phyloP scores from a whole-genome alignment of 345 rosid genomes.

The Camelina hispida region DNA sequence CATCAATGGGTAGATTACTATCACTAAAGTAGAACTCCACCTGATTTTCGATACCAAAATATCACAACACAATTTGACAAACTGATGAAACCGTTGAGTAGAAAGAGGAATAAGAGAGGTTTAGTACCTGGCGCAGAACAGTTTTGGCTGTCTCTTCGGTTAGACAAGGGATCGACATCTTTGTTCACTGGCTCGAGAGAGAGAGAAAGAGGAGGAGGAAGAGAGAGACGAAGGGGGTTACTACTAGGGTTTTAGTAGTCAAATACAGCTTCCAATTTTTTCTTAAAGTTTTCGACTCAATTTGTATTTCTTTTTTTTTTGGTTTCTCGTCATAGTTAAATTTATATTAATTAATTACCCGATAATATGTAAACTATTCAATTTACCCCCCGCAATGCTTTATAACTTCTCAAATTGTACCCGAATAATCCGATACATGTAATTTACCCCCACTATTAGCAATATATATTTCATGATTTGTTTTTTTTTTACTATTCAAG shows the following conservation, averaged over 20 bases:
- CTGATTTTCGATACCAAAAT: constrained; percentile 44
- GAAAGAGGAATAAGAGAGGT: constrained; percentile 6
- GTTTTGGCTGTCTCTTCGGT: constrained; percentile 65
- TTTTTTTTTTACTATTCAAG: background rate
- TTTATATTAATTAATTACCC: background rate
- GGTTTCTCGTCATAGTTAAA: background rate
- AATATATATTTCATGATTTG: too few relatives aligned
- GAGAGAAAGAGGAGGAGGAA: constrained; percentile 1
- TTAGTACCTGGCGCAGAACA: constrained; percentile 77
- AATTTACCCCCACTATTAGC: background rate
- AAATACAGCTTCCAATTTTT: constrained; percentile 2
- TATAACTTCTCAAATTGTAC: background rate
- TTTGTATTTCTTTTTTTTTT: background rate
- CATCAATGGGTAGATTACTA: constrained; percentile 88
- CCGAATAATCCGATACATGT: background rate
- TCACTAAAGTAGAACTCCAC: constrained; percentile 97
- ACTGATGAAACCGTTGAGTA: background rate
- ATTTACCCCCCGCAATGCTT: background rate
- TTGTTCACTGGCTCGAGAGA: constrained; percentile 13
- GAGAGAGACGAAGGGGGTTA: constrained; percentile 8
- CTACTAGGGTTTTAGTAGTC: constrained; percentile 41
- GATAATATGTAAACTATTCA: background rate
- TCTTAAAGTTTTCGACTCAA: background rate
- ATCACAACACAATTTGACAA: background rate
- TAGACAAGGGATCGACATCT: constrained; percentile 65